Evolutionary conservation across 805 yeast species (phyloP), one percentile per base, ranked within the genome.

Genomic region (Wickerhamiella domercqiae): DNA sequence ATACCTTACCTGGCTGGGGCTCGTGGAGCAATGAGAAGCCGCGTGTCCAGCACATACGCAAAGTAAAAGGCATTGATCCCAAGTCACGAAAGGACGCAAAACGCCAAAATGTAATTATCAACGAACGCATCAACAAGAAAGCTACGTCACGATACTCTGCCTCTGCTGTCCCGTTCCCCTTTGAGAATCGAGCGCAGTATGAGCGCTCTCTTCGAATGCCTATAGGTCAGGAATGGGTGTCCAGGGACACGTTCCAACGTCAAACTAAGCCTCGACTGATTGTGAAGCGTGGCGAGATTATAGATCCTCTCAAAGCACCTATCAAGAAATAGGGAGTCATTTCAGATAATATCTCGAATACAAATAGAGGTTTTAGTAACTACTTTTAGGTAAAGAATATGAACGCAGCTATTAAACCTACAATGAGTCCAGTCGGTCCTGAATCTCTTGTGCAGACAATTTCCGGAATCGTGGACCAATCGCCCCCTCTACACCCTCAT

Each of bases 1-100:
- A 78, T 34, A 78, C 94, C 0, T 60, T 86, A 37, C 97, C 96
- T 3, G 98, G 98, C 1, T 90, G 97, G 96, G 97, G 97, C 34
- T 80, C 78, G 32, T 90, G 98, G 98, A 79, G 87, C 7, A 95
- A 95, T 28, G 72, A 70, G 7, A 40, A 53, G 47, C 62, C 55
- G 42, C 67, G 68, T 53, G 73, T 71, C 54, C 70, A 72, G 53
- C 78, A 74, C 54, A 66, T 77, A 25, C 73, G 78, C 49, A 80
- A 73, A 46, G 63, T 81, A 20, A 73, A 76, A 50, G 97, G 98
- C 34, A 75, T 84, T 35, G 77, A 71, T 28, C 66, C 68, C 43
- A 74, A 78, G 47, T 72, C 75, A 54, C 74, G 98, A 57, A 69
- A 66, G 55, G 97, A 90, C 57, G 76, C 75, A 54, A 67, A 73